Conservation (phyloP, 1,139 yeast species). For the Blastobotrys malaysiensis region DNA sequence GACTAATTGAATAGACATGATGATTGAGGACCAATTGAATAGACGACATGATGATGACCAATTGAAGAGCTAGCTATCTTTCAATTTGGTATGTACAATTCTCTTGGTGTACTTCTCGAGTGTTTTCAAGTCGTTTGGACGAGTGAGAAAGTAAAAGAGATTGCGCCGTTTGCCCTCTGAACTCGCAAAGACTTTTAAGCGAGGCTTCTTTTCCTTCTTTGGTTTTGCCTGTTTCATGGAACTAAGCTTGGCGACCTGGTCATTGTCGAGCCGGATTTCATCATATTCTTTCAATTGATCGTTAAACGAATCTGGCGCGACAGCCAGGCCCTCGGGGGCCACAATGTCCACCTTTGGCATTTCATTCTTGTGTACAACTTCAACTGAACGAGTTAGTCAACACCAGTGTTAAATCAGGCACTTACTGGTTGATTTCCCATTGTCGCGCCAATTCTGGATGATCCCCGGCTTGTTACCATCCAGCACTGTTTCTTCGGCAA, state of each 20-base stretch:
- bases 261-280: not conserved
- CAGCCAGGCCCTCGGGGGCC: no score
- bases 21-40: not conserved
- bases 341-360: no score
- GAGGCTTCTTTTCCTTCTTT: not conserved
- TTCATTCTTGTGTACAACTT: not conserved
- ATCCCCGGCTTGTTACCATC: not conserved
- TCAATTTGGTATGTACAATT: not conserved
- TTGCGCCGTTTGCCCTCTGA: not conserved
- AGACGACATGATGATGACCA: not conserved
- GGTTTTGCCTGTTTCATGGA: not conserved
- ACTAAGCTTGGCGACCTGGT: not conserved
- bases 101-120: constrained; percentile 8
- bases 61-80: not conserved
- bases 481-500: not conserved
- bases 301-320: not conserved
- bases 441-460: not conserved
- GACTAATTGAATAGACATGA: not conserved
- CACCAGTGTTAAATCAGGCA: not conserved
- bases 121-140: constrained; percentile 10
- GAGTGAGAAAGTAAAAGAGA: constrained; percentile 10
- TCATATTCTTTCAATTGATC: not conserved
- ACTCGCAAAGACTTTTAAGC: not conserved
- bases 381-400: not conserved
- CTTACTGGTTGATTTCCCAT: not conserved